phyloP scores from a whole-genome alignment of 2,329 filamentous ascomycete species.

The Xylariaceae sp. region DNA sequence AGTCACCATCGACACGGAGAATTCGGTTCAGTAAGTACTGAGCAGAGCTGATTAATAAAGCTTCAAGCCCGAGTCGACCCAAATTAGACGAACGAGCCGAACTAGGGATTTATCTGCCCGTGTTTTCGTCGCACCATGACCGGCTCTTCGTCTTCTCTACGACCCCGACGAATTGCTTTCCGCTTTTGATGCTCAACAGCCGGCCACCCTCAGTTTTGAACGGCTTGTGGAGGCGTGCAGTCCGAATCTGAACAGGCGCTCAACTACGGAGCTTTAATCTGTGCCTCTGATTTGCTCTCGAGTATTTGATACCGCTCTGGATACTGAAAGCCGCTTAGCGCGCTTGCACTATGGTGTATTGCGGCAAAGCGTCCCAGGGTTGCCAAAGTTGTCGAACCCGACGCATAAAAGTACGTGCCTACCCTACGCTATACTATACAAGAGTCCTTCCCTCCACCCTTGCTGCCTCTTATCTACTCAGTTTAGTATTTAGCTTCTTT shows the following conservation, averaged over 20 bases:
- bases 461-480: not conserved
- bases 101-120: not conserved
- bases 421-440: constrained; percentile 5
- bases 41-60: too few species aligned
- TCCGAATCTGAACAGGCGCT: constrained; percentile 33
- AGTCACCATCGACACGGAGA: too few species aligned
- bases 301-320: constrained; percentile 31
- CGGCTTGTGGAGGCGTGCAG: constrained; percentile 36
- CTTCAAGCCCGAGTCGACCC: too few species aligned
- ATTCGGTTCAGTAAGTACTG: too few species aligned
- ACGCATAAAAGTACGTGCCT: constrained; percentile 59
- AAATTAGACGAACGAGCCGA: too few species aligned
- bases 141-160: constrained; percentile 34
- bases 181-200: constrained; percentile 38
- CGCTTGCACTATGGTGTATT: constrained; percentile 57
- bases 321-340: constrained; percentile 29
- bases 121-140: constrained; percentile 29
- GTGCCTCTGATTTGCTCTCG: constrained; percentile 36
- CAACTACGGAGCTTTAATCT: constrained; percentile 3
- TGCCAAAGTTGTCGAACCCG: constrained; percentile 61
- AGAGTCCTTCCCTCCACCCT: constrained; percentile 3
- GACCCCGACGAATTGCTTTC: constrained; percentile 42
- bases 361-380: constrained; percentile 62
- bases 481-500: not conserved
- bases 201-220: constrained; percentile 27